phyloP scores from a whole-genome alignment of 2,329 filamentous ascomycete genomes.

The Chaetomiaceae sp. region DNA sequence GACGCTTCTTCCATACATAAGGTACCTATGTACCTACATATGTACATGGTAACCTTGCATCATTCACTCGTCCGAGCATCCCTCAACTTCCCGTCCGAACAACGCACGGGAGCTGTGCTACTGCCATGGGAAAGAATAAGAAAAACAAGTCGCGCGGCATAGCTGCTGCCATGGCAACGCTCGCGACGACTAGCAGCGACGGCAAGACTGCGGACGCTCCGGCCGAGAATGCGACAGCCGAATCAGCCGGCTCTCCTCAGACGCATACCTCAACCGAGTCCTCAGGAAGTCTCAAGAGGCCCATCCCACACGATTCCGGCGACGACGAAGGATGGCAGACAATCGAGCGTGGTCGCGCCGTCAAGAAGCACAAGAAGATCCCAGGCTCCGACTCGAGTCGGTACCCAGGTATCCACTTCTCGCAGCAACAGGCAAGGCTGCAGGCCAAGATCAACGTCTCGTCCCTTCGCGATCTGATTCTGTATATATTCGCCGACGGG shows the following conservation, averaged over 20 bases:
- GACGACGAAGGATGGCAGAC: conserved; percentile 50
- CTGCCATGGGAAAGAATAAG: conserved; percentile 26
- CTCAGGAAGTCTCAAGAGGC: conserved; percentile 45
- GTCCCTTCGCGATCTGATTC: conserved; percentile 58
- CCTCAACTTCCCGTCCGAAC: too few relatives aligned
- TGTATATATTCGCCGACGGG: conserved; percentile 65
- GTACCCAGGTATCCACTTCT: conserved; percentile 58
- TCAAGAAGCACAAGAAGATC: conserved; percentile 59
- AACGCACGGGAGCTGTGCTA: background rate
- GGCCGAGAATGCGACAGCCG: background rate
- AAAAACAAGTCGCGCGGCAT: conserved; percentile 25
- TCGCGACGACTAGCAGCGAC: conserved; percentile 6
- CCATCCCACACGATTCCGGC: conserved; percentile 42
- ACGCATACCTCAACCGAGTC: conserved; percentile 28
- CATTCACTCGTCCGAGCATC: background rate
- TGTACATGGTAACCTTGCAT: too few relatives aligned
- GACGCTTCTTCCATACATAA: too few relatives aligned
- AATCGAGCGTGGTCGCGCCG: conserved; percentile 43
- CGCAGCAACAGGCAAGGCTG: conserved; percentile 52
- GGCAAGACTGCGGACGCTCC: background rate
- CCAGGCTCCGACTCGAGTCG: conserved; percentile 52
- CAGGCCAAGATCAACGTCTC: conserved; percentile 59
- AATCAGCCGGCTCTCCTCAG: conserved; percentile 9
- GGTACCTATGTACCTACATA: too few relatives aligned
- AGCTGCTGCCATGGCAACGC: conserved; percentile 10